Evolutionary conservation across 2,329 filamentous ascomycete species (phyloP), one percentile per base, ranked within the genome.

Genomic region (Colletotrichum lini): DNA sequence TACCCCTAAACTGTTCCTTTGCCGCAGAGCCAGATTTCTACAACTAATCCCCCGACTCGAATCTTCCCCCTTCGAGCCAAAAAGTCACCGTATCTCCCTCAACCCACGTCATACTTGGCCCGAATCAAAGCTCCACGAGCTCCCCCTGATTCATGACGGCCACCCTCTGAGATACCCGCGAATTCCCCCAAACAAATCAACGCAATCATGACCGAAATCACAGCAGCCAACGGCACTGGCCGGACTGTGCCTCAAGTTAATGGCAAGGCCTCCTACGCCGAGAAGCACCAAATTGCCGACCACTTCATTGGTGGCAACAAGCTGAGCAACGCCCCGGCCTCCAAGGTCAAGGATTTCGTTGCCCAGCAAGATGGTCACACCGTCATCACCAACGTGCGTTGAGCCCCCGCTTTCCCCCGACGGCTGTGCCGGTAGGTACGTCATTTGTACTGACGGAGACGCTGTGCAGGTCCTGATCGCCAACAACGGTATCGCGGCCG

Each of bases 401-500:
- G 9, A 53, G 4, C 26, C 45, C 15, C 53, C 6, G 18, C 62
- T 54, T 67, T 5, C 42, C 18, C 18, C 30, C 7, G 21, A 45
- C 13, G 18, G 30, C 18, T n/a, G 10, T n/a, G 38, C 15, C 26
- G 35, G 21, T 35, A 21, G n/a, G 16, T 65, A 23, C 18, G 8
- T 16, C 59, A 35, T 50, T 53, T 21, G 67, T 54, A 60, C 72
- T 74, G 60, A 72, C 59, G 23, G 26, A 21, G 35, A 38, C 3
- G 4, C 5, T 18, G 30, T 42, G 23, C 79, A 98, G 96, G 95
- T 98, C 65, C 89, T 99, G 75, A 99, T 99, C 84, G 96, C 96
- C 82, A 99, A 99, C 88, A 99, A 99, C 87, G 96, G 96, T 89
- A 99, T 99, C 83, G 96, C 96, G 62, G 96, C 96, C 80, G 96